Base-by-base conservation (phyloP, 441 rosid species). In the Geranium incanum region DNA sequence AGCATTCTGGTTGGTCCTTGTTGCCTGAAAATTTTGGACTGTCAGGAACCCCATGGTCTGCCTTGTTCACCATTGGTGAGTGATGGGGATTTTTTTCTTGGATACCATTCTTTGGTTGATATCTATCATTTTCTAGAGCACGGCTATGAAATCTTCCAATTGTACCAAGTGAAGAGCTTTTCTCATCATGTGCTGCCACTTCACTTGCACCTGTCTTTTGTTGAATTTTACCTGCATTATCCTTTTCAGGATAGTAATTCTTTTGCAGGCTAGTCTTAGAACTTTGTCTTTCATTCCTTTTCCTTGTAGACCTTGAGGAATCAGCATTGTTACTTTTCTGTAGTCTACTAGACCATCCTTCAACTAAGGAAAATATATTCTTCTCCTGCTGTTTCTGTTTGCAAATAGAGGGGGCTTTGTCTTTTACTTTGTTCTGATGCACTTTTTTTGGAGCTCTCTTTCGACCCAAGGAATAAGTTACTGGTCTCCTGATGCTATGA, bases 301-400 rank as follows among this genome's bases (percentile, higher is more conserved):
- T 88, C 70, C 76, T 81, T 39, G 62, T 70, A 55, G 85, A 71
- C 71, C 72, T 69, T 73, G 78, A 80, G 68, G 86, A 81, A 68
- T 77, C 73, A 71, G 77, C 71, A 70, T 73, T 76, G 72, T 64
- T 68, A 75, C 79, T 75, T 69, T 81, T 77, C 33, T 72, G 78
- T 66, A 39, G 73, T 77, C 82, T 84, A 18, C 52, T 78, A 16
- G 67, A 67, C 66, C 76, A 64, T 64, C 86, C 88, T 79, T 86
- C 92, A 73, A 82, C 83, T 70, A 86, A 85, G 45, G 88, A 72
- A 79, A 85, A 88, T 15, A 82, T 73, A 66, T 74, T 84, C 68
- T 76, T 81, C 69, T 82, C 80, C 68, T 67, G 65, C 67, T 70
- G 73, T 77, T 80, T 76, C 72, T 76, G 50, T 76, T 76, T 84